phyloP scores from a whole-genome alignment of 257 asterid species.

The Solanum chilense region DNA sequence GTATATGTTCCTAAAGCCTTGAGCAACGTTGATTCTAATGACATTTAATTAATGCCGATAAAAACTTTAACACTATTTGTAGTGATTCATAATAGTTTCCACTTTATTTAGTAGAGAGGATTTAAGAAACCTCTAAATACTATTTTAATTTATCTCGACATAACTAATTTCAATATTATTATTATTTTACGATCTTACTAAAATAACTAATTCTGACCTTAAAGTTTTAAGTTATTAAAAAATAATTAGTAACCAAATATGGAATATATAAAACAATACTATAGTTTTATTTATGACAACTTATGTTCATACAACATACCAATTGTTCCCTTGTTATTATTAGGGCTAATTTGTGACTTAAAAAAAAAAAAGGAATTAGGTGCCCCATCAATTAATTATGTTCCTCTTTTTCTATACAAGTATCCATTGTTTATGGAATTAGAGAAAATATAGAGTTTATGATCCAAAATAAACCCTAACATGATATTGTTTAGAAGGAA shows the following conservation, averaged over 20 bases:
- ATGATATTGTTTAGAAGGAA: not conserved
- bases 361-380: not conserved
- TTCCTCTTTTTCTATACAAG: not conserved
- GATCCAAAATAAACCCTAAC: not conserved
- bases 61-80: no score
- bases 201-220: no score
- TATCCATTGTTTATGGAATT: not conserved
- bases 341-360: not conserved
- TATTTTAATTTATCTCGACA: no score
- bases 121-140: no score
- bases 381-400: not conserved
- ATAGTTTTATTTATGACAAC: not conserved
- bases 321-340: not conserved
- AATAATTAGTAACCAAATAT: not conserved
- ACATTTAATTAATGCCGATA: no score
- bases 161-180: no score
- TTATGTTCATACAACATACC: not conserved
- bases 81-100: no score
- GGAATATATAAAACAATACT: not conserved
- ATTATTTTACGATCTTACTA: no score
- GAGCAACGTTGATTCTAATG: no score
- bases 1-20: no score
- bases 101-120: no score
- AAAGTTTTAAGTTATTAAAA: not conserved
- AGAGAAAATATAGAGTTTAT: not conserved